phyloP scores from a whole-genome alignment of 768 basidiomycete species.

The Tricholoma hemisulphureum region DNA sequence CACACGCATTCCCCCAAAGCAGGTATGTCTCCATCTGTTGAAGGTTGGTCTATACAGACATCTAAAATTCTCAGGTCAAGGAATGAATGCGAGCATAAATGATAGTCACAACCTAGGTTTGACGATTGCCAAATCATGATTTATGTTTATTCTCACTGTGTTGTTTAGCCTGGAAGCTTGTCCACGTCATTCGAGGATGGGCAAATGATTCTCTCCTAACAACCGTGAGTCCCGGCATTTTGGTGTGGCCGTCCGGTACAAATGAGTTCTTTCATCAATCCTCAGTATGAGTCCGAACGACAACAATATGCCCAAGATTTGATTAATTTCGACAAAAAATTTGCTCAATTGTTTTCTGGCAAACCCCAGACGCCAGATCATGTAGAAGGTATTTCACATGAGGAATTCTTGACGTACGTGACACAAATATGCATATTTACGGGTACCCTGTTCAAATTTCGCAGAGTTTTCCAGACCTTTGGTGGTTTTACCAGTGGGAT shows the following conservation, averaged over 20 bases:
- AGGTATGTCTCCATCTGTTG: constrained; percentile 32
- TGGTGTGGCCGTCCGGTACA: neutral
- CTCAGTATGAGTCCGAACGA: constrained; percentile 67
- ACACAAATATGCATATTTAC: neutral
- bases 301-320: constrained; percentile 69
- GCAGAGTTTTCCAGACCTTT: constrained; percentile 50
- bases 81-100: constrained; percentile 77
- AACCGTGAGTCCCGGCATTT: constrained; percentile 39
- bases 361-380: constrained; percentile 53
- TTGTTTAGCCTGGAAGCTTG: constrained; percentile 56
- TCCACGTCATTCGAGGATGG: constrained; percentile 54
- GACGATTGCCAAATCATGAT: neutral
- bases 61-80: constrained; percentile 48
- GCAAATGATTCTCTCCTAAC: constrained; percentile 46
- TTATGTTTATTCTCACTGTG: neutral
- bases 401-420: constrained; percentile 47
- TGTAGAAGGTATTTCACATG: constrained; percentile 50
- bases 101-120: constrained; percentile 69
- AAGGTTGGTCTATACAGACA: neutral
- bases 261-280: neutral
- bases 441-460: neutral
- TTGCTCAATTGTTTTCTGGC: constrained; percentile 64
- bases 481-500: constrained; percentile 56
- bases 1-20: constrained; percentile 70
- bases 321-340: constrained; percentile 68